These are phyloP conservation scores for Sporothrix luriei DNA, from an alignment of 2,329 filamentous ascomycete species.

Conservation along the genomic window DNA sequence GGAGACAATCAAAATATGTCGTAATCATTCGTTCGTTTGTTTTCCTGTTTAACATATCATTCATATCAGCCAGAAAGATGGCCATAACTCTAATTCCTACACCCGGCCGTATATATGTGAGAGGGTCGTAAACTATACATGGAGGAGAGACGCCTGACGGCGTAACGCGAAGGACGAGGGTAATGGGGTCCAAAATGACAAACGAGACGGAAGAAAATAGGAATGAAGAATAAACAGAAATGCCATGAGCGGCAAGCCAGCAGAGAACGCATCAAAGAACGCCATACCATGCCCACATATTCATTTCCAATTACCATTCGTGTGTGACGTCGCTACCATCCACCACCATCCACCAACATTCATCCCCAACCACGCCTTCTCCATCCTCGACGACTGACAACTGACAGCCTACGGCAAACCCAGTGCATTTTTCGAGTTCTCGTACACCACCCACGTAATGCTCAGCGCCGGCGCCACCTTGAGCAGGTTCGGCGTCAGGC, in stretches of 20 bases:
- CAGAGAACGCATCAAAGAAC: neutral
- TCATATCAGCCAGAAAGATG: neutral
- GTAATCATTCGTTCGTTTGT: neutral
- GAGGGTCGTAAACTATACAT: slow-evolving; percentile 15
- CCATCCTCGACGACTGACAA: neutral
- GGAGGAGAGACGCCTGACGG: slow-evolving; percentile 8
- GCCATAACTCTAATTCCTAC: neutral
- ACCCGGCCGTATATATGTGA: slow-evolving; percentile 9
- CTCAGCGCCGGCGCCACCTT: slow-evolving; percentile 96
- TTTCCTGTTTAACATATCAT: neutral
- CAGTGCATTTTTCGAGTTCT: slow-evolving; percentile 79
- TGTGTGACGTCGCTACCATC: neutral
- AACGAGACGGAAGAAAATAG: neutral
- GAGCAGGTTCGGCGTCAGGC: slow-evolving; percentile 88
- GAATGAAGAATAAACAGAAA: neutral
- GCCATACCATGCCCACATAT: slow-evolving; percentile 20
- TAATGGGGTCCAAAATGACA: neutral
- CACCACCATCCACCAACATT: too few species aligned
- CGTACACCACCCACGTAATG: slow-evolving; percentile 92
- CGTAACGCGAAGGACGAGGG: neutral
- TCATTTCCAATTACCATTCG: slow-evolving; percentile 5
- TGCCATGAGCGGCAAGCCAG: neutral
- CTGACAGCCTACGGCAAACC: slow-evolving; percentile 48
- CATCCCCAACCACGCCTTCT: neutral
- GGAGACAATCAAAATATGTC: too few species aligned